Base-by-base conservation (phyloP, 495 filamentous ascomycete species). In the Xylaria grammica region DNA sequence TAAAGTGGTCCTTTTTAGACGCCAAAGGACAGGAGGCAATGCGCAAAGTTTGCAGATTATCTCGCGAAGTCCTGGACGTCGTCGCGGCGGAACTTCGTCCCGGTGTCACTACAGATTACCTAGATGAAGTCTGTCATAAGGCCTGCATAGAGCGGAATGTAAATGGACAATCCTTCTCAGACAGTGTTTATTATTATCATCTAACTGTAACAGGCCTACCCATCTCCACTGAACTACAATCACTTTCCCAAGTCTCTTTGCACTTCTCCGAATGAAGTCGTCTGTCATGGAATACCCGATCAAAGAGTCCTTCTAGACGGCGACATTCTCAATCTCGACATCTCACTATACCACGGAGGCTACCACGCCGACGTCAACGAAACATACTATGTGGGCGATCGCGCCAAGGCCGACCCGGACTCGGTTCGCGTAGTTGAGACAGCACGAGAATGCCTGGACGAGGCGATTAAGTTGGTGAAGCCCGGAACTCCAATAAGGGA, bases 171-270 rank as follows among this genome's bases (percentile, higher is more conserved):
- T 6, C 3, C 1, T 17, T 1, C 10, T 0, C 54, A 7, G 20
- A 20, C 26, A n/a, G 19, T 5, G 4, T 19, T 1, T 26, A 0
- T 8, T 24, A 24, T 10, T 44, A 27, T 67, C 26, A 70, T 57
- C 9, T 61, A n/a, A 72, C 60, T 3, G 4, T 19, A 20, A 9
- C 59, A 97, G 94, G 90, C 93, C 8, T 98, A 98, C 72, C 94
- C 94, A 0, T 98, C 94, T 0, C 91, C 93, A 0, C 79, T 98
- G 13, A 98, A 98, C 79, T 98, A 98, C 74, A 86, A 87, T 79
- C 83, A 91, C 74, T 98, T 97, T 81, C 94, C 94, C 59, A 98
- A 98, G 81, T 98, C 94, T 1, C 89, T 97, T 38, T 98, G 94
- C 77, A 97, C 94, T 0, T 96, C 92, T 4, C 70, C 89, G 64